These are phyloP conservation scores for Neonothopanus nambi DNA, from an alignment of 1,284 basidiomycete species.

Conservation along the genomic window DNA sequence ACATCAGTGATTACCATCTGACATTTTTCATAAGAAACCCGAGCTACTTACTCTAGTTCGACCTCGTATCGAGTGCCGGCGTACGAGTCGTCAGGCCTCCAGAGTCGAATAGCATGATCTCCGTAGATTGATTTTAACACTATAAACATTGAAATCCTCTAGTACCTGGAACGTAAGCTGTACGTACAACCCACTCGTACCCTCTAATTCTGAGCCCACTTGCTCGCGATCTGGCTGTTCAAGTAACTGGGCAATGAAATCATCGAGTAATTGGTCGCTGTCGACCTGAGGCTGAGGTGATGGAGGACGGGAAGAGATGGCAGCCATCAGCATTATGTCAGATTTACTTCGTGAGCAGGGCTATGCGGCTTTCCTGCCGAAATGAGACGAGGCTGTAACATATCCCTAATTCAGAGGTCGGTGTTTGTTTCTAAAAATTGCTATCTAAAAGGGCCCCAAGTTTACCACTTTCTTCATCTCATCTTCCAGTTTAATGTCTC, in stretches of 20 bases:
- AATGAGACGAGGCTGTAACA: too few relatives aligned
- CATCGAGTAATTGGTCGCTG: conserved; percentile 37
- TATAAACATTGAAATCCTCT: conserved; percentile 26
- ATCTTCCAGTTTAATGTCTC: conserved; percentile 6
- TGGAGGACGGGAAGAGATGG: conserved; percentile 10
- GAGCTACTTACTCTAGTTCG: conserved; percentile 42
- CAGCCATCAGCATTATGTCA: not conserved
- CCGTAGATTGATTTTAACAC: conserved; percentile 87
- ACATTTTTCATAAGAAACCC: conserved; percentile 24
- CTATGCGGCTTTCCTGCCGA: too few relatives aligned
- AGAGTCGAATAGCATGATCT: conserved; percentile 59
- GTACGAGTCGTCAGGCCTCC: conserved; percentile 38
- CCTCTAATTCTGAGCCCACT: conserved; percentile 68
- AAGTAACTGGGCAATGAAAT: conserved; percentile 48
- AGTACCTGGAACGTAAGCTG: conserved; percentile 11
- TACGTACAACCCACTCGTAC: conserved; percentile 35
- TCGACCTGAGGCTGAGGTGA: conserved; percentile 22
- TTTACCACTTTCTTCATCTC: not conserved
- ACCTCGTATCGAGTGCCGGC: conserved; percentile 66
- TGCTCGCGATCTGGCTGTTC: conserved; percentile 51
- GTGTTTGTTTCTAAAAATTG: too few relatives aligned
- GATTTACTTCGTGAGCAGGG: too few relatives aligned
- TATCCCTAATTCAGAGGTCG: too few relatives aligned
- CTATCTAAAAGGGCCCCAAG: too few relatives aligned
- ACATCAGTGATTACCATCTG: conserved; percentile 19